A percentile compares a stretch with the other conserved stretches of the same genome.
phyloP scores from a whole-genome alignment of 2,329 filamentous ascomycete species.

The Fusarium udum region DNA sequence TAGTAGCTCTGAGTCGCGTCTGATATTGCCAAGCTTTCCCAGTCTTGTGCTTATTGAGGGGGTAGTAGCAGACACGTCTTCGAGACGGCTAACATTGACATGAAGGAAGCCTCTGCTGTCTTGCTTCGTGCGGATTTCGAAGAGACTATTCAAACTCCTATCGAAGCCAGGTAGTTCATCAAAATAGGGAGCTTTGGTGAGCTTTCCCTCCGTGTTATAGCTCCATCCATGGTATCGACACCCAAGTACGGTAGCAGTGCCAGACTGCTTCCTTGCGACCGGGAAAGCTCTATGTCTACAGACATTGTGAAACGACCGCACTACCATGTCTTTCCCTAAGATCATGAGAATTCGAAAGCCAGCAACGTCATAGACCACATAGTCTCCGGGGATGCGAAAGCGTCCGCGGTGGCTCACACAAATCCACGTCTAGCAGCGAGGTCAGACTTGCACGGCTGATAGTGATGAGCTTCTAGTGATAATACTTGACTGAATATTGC shows the following conservation, averaged over 20 bases:
- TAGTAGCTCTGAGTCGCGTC: background rate
- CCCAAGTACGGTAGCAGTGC: background rate
- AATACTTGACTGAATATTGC: background rate
- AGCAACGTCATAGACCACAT: background rate
- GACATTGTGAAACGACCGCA: constrained; percentile 1
- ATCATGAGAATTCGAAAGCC: constrained; percentile 2
- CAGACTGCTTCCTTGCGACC: background rate
- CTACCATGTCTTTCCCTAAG: background rate
- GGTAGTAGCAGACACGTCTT: background rate
- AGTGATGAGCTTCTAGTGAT: background rate
- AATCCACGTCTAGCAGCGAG: background rate
- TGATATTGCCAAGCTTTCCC: fast-evolving
- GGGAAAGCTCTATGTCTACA: constrained; percentile 1
- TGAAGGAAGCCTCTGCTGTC: background rate
- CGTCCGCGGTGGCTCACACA: background rate
- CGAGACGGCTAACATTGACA: background rate
- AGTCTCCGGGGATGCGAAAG: background rate
- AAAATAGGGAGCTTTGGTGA: background rate
- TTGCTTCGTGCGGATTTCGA: background rate
- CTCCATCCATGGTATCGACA: constrained; percentile 10
- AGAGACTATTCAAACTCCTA: background rate
- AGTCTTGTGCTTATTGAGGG: no score
- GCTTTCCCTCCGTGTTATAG: background rate
- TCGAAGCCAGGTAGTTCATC: background rate
- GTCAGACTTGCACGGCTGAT: background rate